Percentiles rank a stretch among this genome's conserved stretches.
Evolutionary conservation across 2,329 filamentous ascomycete species (phyloP).

Genomic region (Trichothecium sympodiale): DNA sequence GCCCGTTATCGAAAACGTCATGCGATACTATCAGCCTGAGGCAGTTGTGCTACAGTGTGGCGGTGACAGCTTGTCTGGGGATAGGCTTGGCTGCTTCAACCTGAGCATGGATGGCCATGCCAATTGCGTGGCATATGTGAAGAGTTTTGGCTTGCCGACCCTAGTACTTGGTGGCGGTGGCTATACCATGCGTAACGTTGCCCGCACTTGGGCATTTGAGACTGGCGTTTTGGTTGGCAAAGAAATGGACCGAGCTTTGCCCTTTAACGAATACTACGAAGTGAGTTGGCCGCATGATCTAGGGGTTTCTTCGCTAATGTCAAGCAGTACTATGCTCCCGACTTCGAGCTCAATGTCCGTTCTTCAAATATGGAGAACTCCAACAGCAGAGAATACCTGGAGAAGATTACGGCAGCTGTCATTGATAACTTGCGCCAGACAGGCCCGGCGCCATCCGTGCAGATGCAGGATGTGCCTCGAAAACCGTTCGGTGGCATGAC

Average conservation of each 20-base stretch:
- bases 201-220: constrained; percentile 93
- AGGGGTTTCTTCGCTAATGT: constrained; percentile 17
- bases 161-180: constrained; percentile 92
- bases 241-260: constrained; percentile 70
- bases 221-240: constrained; percentile 82
- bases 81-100: constrained; percentile 93
- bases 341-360: constrained; percentile 83
- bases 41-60: constrained; percentile 95
- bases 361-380: constrained; percentile 86
- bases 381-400: constrained; percentile 71
- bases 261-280: constrained; percentile 93
- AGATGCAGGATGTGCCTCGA: constrained; percentile 69
- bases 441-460: constrained; percentile 76
- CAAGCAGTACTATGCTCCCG: constrained; percentile 76
- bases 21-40: constrained; percentile 78
- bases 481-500: constrained; percentile 51
- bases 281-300: constrained; percentile 30
- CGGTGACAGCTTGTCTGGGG: constrained; percentile 86
- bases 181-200: constrained; percentile 95
- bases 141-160: constrained; percentile 72
- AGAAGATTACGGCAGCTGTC: constrained; percentile 70
- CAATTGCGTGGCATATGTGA: constrained; percentile 86
- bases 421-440: constrained; percentile 83
- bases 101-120: constrained; percentile 94
- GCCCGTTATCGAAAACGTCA: constrained; percentile 75